A percentile compares a stretch with the other conserved stretches of the same genome.
Evolutionary conservation across 306 rosid genomes (phyloP).

Genomic region (Cucurbita moschata): DNA sequence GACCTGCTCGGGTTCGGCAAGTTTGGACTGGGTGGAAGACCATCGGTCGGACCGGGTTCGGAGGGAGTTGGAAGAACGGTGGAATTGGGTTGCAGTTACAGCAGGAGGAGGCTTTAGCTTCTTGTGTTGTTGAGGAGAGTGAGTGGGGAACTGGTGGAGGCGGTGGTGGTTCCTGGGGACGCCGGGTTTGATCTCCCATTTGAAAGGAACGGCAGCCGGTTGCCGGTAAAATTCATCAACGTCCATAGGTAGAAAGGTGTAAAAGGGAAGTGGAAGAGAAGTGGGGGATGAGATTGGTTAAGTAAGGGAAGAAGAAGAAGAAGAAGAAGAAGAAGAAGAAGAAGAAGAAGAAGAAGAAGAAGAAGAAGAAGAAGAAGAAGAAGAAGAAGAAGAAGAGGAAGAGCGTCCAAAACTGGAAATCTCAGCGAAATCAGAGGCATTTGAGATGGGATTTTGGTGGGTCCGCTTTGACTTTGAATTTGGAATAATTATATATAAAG

Average conservation of each 20-base stretch:
- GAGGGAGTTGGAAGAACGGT: slow-evolving; percentile 25
- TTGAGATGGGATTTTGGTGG: slow-evolving; percentile 25
- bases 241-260: slow-evolving; percentile 15
- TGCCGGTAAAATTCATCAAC: slow-evolving; percentile 42
- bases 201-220: slow-evolving; percentile 73
- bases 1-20: slow-evolving; percentile 27
- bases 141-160: not conserved
- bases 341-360: too few relatives aligned
- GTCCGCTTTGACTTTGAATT: slow-evolving; percentile 7
- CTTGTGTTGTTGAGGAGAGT: not conserved
- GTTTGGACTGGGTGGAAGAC: slow-evolving; percentile 31
- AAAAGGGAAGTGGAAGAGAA: not conserved
- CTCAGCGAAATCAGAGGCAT: slow-evolving; percentile 65
- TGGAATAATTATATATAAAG: not conserved
- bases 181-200: slow-evolving; percentile 94
- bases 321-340: too few relatives aligned
- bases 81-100: not conserved
- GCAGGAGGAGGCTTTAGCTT: not conserved
- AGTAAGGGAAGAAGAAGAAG: not conserved
- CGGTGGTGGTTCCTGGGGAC: slow-evolving; percentile 36
- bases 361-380: too few relatives aligned
- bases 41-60: slow-evolving; percentile 40
- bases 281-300: not conserved
- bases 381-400: too few relatives aligned
- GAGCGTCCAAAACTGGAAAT: not conserved